Base-by-base conservation (phyloP, 768 basidiomycete genomes). In the Baorangia bicolor region DNA sequence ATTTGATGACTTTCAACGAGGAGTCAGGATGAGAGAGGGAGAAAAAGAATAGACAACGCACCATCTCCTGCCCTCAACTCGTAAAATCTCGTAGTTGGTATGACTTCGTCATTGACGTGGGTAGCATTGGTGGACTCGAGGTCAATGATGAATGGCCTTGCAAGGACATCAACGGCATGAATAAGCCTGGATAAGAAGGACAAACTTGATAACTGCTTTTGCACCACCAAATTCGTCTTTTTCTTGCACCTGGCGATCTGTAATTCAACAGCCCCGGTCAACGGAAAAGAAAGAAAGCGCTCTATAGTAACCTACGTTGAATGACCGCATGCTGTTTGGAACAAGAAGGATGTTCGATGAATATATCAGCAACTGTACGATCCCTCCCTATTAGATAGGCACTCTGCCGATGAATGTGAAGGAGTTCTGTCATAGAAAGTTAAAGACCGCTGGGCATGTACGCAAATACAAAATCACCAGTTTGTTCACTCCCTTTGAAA, bases 301-400 rank as follows among this genome's bases (percentile, higher is more conserved):
- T 25, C 21, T 48, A 18, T 30, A 35, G 38, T 9, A 28, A 70
- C 86, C 27, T 66, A 89, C 90, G 94, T 74, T 99, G 97, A 31
- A 99, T 89, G 3, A 87, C 97, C 16, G 97, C 94, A 67, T 99
- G 97, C 68, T 99, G 97, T 68, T 99, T 99, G 1, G 97, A 98
- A 61, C 93, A 94, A 7, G 96, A 98, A 3, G 96, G 96, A 68
- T 99, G 97, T 56, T 97, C 94, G 39, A 98, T 76, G 16, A 89
- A 80, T 59, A 99, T 93, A 62, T 91, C 89, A 60, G 88, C 81
- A 28, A 97, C 93, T 21, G 89, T 77, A 27, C 84, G 84, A 66
- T 99, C 97, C 63, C 97, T 78, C 2, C 97, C 97, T 54, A 97
- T 79, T 8, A 98, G 82, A 69, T 98, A 99, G 57, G 92, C 92